These are phyloP conservation scores for Pestalotiopsis sp. DNA, from an alignment of 2,329 filamentous ascomycete species.

Conservation along the genomic window DNA sequence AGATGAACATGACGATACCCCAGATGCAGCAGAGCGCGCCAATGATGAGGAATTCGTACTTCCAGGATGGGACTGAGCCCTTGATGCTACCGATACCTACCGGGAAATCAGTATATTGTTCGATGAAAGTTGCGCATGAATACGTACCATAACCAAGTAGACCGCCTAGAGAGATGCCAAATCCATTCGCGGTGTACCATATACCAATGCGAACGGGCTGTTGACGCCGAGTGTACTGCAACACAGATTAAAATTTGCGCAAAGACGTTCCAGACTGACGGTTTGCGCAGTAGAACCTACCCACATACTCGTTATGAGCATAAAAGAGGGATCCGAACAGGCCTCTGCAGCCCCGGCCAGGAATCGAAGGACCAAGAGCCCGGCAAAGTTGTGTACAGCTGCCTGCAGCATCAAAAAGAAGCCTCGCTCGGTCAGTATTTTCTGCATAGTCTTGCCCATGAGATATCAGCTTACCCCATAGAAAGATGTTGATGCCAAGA, in stretches of 20 bases:
- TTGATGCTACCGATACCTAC: slow-evolving; percentile 48
- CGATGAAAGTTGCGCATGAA: not conserved
- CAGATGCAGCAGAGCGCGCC: slow-evolving; percentile 11
- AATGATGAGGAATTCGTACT: slow-evolving; percentile 59
- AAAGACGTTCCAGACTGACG: not conserved
- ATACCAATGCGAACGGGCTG: slow-evolving; percentile 56
- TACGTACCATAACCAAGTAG: slow-evolving; percentile 48
- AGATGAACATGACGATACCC: slow-evolving; percentile 18
- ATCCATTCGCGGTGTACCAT: slow-evolving; percentile 55
- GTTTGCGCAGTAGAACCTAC: slow-evolving; percentile 9
- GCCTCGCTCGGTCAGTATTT: slow-evolving; percentile 21
- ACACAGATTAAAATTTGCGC: not conserved
- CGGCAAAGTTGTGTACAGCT: slow-evolving; percentile 48
- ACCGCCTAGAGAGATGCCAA: slow-evolving; percentile 55
- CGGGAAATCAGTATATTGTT: slow-evolving; percentile 1
- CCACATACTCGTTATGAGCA: slow-evolving; percentile 62
- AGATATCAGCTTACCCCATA: slow-evolving; percentile 30
- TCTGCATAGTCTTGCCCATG: not conserved
- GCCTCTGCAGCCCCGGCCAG: slow-evolving; percentile 57
- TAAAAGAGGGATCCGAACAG: slow-evolving; percentile 54
- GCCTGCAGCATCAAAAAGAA: slow-evolving; percentile 52
- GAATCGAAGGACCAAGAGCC: slow-evolving; percentile 50
- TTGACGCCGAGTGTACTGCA: slow-evolving; percentile 51
- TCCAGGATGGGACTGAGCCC: slow-evolving; percentile 54
- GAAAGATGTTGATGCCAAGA: slow-evolving; percentile 46